Conservation (phyloP, 352 stramenopile species). For the Pythium rhizo-oryzae region DNA sequence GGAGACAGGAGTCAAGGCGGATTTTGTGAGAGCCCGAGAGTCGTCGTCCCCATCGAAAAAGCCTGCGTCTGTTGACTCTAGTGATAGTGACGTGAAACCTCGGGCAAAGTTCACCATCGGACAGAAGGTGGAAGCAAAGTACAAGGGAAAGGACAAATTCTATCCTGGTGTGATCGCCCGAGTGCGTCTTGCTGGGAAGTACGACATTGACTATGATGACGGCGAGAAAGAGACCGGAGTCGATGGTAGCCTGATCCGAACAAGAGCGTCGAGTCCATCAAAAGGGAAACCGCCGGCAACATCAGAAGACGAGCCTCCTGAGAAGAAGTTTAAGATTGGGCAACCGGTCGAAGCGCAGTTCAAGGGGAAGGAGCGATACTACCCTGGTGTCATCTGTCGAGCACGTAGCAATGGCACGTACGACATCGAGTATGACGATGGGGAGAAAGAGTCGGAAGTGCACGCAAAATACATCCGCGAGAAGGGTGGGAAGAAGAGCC, state of each 20-base stretch:
- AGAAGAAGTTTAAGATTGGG: constrained; percentile 32
- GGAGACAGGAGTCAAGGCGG: constrained; percentile 35
- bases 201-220: constrained; percentile 72
- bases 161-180: constrained; percentile 60
- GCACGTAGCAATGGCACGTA: constrained; percentile 44
- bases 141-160: constrained; percentile 57
- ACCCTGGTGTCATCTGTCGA: constrained; percentile 42
- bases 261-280: constrained; percentile 8
- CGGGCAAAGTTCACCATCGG: constrained; percentile 11
- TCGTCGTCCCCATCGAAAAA: constrained; percentile 34
- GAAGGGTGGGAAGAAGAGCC: constrained; percentile 10
- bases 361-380: constrained; percentile 38
- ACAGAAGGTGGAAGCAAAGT: constrained; percentile 61
- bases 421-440: constrained; percentile 61
- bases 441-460: constrained; percentile 39
- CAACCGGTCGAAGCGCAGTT: constrained; percentile 37
- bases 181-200: constrained; percentile 54
- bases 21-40: constrained; percentile 35
- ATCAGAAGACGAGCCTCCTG: constrained; percentile 13
- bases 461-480: constrained; percentile 27
- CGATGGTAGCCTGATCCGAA: constrained; percentile 17
- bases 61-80: constrained; percentile 6
- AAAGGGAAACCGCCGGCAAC: constrained; percentile 12
- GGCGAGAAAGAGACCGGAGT: constrained; percentile 59
- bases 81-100: constrained; percentile 19